Conservation (phyloP, 2,329 filamentous ascomycete species). For the Aspergillus tubingensis region DNA sequence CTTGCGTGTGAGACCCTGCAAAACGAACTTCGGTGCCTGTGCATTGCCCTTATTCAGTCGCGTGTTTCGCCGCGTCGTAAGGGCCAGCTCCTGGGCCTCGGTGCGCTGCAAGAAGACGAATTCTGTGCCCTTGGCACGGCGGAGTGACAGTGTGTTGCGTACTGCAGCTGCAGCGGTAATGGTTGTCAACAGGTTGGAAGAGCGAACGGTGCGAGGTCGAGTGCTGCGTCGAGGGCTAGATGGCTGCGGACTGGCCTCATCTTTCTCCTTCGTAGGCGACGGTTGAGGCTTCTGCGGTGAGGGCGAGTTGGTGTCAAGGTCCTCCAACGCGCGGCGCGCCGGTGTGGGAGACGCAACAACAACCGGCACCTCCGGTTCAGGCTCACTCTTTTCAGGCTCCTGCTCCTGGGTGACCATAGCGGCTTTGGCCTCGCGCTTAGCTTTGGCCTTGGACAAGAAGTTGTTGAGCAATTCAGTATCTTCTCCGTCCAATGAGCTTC, state of each 20-base stretch:
- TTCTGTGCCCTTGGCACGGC: constrained; percentile 48
- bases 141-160: constrained; percentile 45
- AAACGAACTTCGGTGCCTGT: constrained; percentile 33
- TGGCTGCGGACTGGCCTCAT: constrained; percentile 19
- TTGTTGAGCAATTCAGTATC: constrained; percentile 43
- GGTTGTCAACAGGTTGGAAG: constrained; percentile 20
- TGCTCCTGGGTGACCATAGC: constrained; percentile 11
- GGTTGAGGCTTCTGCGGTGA: constrained; percentile 35
- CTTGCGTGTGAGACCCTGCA: constrained; percentile 30
- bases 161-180: constrained; percentile 25
- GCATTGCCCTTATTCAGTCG: constrained; percentile 44
- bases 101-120: constrained; percentile 47
- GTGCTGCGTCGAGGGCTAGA: constrained; percentile 42
- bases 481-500: constrained; percentile 41
- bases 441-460: constrained; percentile 44
- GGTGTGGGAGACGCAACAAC: constrained; percentile 28
- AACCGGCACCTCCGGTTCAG: constrained; percentile 14
- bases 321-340: constrained; percentile 38
- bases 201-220: constrained; percentile 27
- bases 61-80: constrained; percentile 47
- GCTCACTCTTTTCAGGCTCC: constrained; percentile 18
- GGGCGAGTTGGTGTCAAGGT: constrained; percentile 42
- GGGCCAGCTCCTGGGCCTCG: constrained; percentile 45
- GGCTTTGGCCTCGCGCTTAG: constrained; percentile 42
- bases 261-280: constrained; percentile 32